phyloP scores from a whole-genome alignment of 2,329 filamentous ascomycete species.

The Alternaria postmessia region DNA sequence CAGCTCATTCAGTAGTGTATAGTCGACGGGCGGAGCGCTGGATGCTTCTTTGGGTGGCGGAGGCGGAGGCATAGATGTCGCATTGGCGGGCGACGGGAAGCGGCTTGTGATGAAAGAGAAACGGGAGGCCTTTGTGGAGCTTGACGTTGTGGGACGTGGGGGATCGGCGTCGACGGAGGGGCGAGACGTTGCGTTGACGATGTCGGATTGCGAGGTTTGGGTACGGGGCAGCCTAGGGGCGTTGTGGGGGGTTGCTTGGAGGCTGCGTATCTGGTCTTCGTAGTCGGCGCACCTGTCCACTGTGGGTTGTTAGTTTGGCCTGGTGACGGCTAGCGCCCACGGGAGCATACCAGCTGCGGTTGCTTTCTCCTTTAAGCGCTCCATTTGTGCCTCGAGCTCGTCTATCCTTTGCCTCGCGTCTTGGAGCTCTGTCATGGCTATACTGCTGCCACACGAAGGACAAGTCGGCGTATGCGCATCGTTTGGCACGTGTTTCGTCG shows the following conservation, averaged over 20 bases:
- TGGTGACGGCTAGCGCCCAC: not conserved
- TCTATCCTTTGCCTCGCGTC: conserved; percentile 37
- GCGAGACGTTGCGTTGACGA: conserved; percentile 24
- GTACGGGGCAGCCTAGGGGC: conserved; percentile 12
- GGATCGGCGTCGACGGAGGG: conserved; percentile 34
- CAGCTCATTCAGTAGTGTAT: conserved; percentile 68
- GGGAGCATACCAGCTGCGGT: conserved; percentile 63
- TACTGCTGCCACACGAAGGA: conserved; percentile 40
- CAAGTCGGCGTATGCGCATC: conserved; percentile 35
- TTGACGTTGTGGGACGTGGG: conserved; percentile 41
- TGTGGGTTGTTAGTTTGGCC: conserved; percentile 34
- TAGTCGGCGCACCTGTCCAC: conserved; percentile 74
- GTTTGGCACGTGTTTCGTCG: conserved; percentile 28
- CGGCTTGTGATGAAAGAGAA: conserved; percentile 55
- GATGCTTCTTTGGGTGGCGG: conserved; percentile 24
- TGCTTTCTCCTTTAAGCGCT: conserved; percentile 74
- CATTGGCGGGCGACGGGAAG: conserved; percentile 45
- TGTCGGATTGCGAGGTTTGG: conserved; percentile 19
- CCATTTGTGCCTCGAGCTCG: conserved; percentile 76
- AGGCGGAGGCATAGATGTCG: conserved; percentile 44
- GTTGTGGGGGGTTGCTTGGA: conserved; percentile 44
- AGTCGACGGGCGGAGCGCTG: conserved; percentile 34
- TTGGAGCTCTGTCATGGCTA: conserved; percentile 27
- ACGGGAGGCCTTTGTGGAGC: conserved; percentile 46
- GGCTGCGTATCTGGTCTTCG: conserved; percentile 75